Conservation (phyloP, 148 eudicot species). For the Amaranthus cruentus region DNA sequence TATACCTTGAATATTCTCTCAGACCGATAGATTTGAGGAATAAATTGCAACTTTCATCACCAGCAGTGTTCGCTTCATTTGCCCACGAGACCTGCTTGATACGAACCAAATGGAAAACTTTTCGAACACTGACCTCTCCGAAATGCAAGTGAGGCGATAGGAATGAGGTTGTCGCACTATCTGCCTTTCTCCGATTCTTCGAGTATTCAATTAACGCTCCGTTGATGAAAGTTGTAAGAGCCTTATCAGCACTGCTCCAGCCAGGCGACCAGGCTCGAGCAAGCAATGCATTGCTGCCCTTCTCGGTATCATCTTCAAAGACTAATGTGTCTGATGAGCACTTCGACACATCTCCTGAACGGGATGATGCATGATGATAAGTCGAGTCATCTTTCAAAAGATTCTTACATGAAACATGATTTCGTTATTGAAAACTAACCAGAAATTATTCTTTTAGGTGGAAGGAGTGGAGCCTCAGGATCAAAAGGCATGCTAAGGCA, state of each 20-base stretch:
- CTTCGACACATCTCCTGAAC: conserved; percentile 68
- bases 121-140: conserved; percentile 88
- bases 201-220: conserved; percentile 83
- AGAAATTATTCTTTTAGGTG: conserved; percentile 79
- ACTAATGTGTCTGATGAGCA: conserved; percentile 64
- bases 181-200: conserved; percentile 85
- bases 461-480: conserved; percentile 93
- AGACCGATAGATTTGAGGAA: conserved; percentile 94
- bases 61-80: conserved; percentile 81
- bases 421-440: conserved; percentile 37
- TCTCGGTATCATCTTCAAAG: conserved; percentile 84
- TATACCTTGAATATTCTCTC: conserved; percentile 91
- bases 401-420: not conserved
- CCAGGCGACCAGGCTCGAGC: conserved; percentile 99
- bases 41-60: conserved; percentile 87
- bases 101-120: conserved; percentile 83
- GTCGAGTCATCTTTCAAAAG: not conserved
- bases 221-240: conserved; percentile 72
- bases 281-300: conserved; percentile 93
- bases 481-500: conserved; percentile 98
- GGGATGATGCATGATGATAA: not conserved
- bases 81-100: conserved; percentile 88
- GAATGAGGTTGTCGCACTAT: conserved; percentile 94
- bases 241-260: conserved; percentile 93
- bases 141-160: conserved; percentile 96